phyloP scores from a whole-genome alignment of 75 land plant genomes.

The Isoetes taiwanensis region DNA sequence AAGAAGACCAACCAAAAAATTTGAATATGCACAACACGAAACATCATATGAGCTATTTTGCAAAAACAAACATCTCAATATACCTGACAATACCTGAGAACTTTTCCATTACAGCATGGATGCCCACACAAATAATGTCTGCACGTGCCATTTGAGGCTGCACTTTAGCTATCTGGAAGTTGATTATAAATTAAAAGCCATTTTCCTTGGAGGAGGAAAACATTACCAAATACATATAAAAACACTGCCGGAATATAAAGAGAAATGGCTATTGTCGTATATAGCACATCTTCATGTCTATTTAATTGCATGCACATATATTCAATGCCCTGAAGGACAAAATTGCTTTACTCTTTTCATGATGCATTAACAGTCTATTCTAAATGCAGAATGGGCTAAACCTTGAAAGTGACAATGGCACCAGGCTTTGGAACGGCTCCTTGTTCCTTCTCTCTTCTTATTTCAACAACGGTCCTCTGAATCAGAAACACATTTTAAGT shows the following conservation, averaged over 20 bases:
- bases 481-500: no score
- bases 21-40: no score
- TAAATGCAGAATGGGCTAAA: conserved; percentile 27
- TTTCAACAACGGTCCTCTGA: conserved; percentile 80
- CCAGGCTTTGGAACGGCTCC: conserved; percentile 91
- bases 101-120: conserved; percentile 80
- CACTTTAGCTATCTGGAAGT: conserved; percentile 65
- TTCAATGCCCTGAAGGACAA: neutral
- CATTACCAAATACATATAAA: neutral
- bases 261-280: no score
- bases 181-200: neutral
- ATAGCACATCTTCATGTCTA: no score
- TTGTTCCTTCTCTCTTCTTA: conserved; percentile 63
- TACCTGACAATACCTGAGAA: conserved; percentile 90
- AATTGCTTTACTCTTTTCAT: neutral
- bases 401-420: conserved; percentile 62
- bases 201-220: neutral
- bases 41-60: no score
- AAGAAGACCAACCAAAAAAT: no score
- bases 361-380: no score
- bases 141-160: conserved; percentile 61
- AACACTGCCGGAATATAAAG: neutral
- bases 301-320: no score
- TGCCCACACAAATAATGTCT: conserved; percentile 89
- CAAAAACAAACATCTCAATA: no score